Conservation (phyloP, 345 rosid species). For the Acer negundo region DNA sequence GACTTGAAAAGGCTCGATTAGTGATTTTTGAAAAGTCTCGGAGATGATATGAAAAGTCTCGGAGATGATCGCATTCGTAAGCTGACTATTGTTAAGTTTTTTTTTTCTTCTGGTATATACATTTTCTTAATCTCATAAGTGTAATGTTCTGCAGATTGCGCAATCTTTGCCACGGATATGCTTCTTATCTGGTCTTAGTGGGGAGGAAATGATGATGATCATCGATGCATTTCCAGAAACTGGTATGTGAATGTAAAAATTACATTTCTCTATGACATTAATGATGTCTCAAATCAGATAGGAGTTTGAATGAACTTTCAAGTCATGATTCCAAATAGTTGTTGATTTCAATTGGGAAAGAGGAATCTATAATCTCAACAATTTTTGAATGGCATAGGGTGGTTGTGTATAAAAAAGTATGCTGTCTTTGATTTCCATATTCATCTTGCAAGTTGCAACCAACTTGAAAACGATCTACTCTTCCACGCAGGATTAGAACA, state of each 20-base stretch:
- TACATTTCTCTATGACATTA: neutral
- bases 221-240: constrained; percentile 82
- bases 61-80: neutral
- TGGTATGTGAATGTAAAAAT: constrained; percentile 37
- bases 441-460: no score
- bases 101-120: neutral
- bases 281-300: neutral
- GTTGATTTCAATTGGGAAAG: neutral
- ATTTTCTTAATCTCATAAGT: neutral
- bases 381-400: neutral
- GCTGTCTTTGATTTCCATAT: neutral
- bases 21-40: no score
- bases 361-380: no score
- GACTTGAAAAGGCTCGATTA: no score
- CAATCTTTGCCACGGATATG: constrained; percentile 75
- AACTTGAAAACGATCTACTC: neutral
- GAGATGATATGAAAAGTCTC: no score
- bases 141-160: constrained; percentile 45
- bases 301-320: neutral
- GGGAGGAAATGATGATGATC: constrained; percentile 97
- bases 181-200: constrained; percentile 81
- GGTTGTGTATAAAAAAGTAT: neutral
- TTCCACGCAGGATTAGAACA: constrained; percentile 61
- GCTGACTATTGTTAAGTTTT: neutral
- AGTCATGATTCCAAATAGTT: neutral